phyloP scores from a whole-genome alignment of 805 yeast genomes.

The Candida sanyiensis region DNA sequence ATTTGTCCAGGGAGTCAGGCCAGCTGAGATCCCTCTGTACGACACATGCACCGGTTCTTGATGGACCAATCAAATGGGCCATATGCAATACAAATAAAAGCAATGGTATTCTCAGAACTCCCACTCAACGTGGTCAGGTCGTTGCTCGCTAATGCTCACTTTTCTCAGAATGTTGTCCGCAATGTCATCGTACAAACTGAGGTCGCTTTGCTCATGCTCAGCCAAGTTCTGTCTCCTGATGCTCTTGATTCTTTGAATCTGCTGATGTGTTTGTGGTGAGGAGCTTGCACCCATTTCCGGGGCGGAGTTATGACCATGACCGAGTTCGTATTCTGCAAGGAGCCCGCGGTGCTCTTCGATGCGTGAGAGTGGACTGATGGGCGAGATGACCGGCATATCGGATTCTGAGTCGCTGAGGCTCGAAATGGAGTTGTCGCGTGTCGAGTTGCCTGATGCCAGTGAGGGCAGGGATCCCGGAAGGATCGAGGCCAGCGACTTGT shows the following conservation, averaged over 20 bases:
- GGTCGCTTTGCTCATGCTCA: slow-evolving; percentile 3
- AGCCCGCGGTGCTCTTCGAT: slow-evolving; percentile 21
- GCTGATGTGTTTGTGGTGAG: slow-evolving; percentile 1
- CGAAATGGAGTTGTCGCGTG: slow-evolving; percentile 24
- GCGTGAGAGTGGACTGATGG: slow-evolving; percentile 16
- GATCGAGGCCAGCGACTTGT: slow-evolving; percentile 12
- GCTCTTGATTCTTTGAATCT: slow-evolving; percentile 5
- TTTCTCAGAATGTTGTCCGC: slow-evolving; percentile 23
- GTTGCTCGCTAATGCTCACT: slow-evolving; percentile 11
- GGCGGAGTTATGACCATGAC: no score
- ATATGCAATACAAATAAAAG: background rate
- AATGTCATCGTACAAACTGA: slow-evolving; percentile 23
- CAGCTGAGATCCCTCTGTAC: slow-evolving; percentile 1
- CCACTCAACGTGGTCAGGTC: slow-evolving; percentile 17
- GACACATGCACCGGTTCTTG: no score
- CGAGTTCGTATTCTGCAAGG: slow-evolving; percentile 9
- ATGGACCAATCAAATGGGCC: no score
- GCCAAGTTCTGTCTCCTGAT: background rate
- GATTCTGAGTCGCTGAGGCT: slow-evolving; percentile 21
- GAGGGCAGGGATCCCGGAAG: slow-evolving; percentile 10
- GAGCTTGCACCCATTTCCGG: no score
- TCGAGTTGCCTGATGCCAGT: slow-evolving; percentile 5
- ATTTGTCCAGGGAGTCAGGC: background rate
- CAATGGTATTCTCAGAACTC: slow-evolving; percentile 11
- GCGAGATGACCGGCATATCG: slow-evolving; percentile 10